These are phyloP conservation scores for Whalleya microplaca DNA, from an alignment of 2,329 filamentous ascomycete genomes.

Conservation along the genomic window DNA sequence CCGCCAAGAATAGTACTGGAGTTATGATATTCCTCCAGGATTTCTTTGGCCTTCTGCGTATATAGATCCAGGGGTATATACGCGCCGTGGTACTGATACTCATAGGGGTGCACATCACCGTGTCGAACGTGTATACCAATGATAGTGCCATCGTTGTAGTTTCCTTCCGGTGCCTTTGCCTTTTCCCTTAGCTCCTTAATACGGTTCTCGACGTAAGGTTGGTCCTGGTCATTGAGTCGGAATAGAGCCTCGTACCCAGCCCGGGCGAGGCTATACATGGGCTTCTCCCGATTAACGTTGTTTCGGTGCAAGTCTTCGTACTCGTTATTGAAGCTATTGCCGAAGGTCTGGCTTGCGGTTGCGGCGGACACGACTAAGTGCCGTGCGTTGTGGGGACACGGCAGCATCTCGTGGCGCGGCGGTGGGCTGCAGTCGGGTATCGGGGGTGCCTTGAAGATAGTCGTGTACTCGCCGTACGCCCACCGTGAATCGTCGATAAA, in stretches of 20 bases:
- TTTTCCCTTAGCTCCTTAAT: constrained; percentile 57
- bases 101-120: constrained; percentile 77
- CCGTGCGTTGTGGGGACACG: constrained; percentile 75
- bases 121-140: constrained; percentile 80
- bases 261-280: constrained; percentile 70
- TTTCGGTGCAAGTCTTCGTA: constrained; percentile 54
- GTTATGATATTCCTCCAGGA: constrained; percentile 56
- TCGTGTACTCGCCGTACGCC: constrained; percentile 76
- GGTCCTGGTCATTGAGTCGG: constrained; percentile 67
- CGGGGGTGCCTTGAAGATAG: constrained; percentile 72
- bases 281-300: constrained; percentile 56
- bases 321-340: constrained; percentile 57
- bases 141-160: constrained; percentile 54
- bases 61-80: constrained; percentile 79
- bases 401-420: constrained; percentile 74
- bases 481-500: constrained; percentile 86
- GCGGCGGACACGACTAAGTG: constrained; percentile 76
- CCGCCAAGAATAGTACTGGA: constrained; percentile 40
- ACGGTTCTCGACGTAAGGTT: constrained; percentile 64
- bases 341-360: constrained; percentile 68
- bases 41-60: constrained; percentile 58
- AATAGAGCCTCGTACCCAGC: constrained; percentile 76
- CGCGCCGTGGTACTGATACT: constrained; percentile 75
- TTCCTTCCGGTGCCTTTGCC: constrained; percentile 46
- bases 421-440: constrained; percentile 69